Evolutionary conservation across 495 filamentous ascomycete genomes (phyloP).

Genomic region (Tetracladium setigerum): DNA sequence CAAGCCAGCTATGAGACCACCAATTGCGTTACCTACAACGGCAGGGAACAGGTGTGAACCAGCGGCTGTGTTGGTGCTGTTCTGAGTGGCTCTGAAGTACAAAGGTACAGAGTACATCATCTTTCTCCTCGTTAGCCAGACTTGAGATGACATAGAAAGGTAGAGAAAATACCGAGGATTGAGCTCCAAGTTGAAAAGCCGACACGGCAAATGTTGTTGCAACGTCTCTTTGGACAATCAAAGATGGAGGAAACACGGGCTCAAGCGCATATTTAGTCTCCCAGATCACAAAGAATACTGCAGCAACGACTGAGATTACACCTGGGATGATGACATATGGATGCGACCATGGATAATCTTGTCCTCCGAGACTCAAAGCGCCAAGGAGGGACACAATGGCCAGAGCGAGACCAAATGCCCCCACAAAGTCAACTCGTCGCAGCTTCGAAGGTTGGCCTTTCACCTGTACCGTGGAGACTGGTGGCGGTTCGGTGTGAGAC

Average conservation of each 20-base stretch:
- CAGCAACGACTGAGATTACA: neutral
- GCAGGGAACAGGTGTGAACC: conserved; percentile 58
- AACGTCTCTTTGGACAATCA: conserved; percentile 48
- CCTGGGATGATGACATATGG: conserved; percentile 30
- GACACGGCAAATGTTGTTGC: conserved; percentile 46
- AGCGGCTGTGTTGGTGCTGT: conserved; percentile 45
- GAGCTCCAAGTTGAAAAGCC: conserved; percentile 46
- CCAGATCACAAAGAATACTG: conserved; percentile 44
- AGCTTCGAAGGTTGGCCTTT: conserved; percentile 6
- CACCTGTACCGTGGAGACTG: no score
- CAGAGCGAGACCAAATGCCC: conserved; percentile 41
- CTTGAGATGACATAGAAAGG: neutral
- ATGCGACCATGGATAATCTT: conserved; percentile 43
- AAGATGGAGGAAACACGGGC: conserved; percentile 54
- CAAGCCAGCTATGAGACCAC: conserved; percentile 49
- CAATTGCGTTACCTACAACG: conserved; percentile 57
- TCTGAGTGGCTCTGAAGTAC: conserved; percentile 60
- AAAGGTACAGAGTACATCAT: conserved; percentile 55
- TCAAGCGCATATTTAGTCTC: conserved; percentile 39
- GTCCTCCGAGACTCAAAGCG: conserved; percentile 51
- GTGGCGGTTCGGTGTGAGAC: neutral
- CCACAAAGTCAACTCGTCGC: conserved; percentile 19
- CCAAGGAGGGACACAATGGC: conserved; percentile 43
- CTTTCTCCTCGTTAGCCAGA: conserved; percentile 18
- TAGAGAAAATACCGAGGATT: conserved; percentile 39